Evolutionary conservation across 202 grass and related monocot species (phyloP).

Genomic region (Bolboschoenoplectus hybrid): DNA sequence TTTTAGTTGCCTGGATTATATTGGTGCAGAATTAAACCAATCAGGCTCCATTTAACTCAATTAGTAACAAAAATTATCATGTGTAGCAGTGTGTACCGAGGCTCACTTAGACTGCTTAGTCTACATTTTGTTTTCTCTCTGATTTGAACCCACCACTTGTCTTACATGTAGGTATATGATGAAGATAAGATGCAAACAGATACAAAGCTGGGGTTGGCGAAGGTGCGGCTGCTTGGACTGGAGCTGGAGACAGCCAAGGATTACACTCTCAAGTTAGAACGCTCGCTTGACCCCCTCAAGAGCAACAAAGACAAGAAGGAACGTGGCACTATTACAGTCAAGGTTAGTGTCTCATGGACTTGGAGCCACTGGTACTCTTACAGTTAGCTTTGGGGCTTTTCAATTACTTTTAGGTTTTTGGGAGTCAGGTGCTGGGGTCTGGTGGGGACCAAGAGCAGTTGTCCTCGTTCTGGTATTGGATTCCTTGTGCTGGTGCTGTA

Average conservation of each 20-base stretch:
- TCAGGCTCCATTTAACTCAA: background rate
- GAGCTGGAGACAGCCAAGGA: slow-evolving; percentile 59
- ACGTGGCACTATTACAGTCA: slow-evolving; percentile 72
- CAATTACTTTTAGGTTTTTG: background rate
- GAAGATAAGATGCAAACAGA: slow-evolving; percentile 83
- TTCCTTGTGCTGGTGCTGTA: background rate
- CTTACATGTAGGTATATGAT: slow-evolving; percentile 74
- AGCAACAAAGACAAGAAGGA: slow-evolving; percentile 71
- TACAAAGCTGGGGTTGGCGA: slow-evolving; percentile 72
- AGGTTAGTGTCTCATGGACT: slow-evolving; percentile 49
- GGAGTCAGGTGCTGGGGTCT: background rate
- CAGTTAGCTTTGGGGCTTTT: background rate
- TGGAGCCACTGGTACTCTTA: background rate
- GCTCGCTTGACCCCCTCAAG: slow-evolving; percentile 82
- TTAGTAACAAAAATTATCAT: background rate
- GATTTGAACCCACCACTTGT: background rate
- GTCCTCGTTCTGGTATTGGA: background rate
- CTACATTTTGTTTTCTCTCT: slow-evolving; percentile 4
- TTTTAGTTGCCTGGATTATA: background rate
- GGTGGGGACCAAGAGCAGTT: background rate
- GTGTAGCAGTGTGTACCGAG: background rate
- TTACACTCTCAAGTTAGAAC: slow-evolving; percentile 62
- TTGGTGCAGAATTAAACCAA: background rate
- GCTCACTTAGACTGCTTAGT: background rate
- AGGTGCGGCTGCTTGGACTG: slow-evolving; percentile 58